phyloP scores from a whole-genome alignment of 1,284 basidiomycete genomes.

The Fereydounia khargensis region DNA sequence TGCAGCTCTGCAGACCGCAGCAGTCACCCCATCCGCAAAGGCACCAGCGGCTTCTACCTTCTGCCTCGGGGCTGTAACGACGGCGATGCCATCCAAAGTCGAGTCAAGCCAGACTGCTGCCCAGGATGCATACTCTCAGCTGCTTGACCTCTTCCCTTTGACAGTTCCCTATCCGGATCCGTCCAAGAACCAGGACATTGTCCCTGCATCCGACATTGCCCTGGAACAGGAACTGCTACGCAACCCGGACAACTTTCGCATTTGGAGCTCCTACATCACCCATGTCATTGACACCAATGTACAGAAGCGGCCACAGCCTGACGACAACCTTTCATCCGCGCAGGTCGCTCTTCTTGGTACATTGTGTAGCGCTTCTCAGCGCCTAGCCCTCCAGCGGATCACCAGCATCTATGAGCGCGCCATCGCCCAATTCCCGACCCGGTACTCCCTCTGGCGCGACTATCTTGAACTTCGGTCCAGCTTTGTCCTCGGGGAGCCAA shows the following conservation, averaged over 20 bases:
- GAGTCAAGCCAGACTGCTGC: too few species aligned
- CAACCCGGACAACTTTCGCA: constrained; percentile 83
- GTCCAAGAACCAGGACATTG: constrained; percentile 71
- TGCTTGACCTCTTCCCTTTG: constrained; percentile 66
- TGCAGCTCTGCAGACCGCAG: too few species aligned
- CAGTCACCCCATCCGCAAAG: too few species aligned
- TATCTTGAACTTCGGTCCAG: constrained; percentile 81
- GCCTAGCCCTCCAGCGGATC: constrained; percentile 75
- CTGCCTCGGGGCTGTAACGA: too few species aligned
- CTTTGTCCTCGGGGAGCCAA: constrained; percentile 75
- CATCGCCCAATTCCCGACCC: constrained; percentile 78
- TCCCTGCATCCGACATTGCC: constrained; percentile 74
- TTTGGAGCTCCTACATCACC: constrained; percentile 86
- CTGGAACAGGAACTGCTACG: constrained; percentile 94
- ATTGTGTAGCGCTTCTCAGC: constrained; percentile 70
- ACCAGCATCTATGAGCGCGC: constrained; percentile 91
- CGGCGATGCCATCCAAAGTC: too few species aligned
- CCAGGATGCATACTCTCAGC: not conserved
- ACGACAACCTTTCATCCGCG: constrained; percentile 55
- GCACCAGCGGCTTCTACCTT: too few species aligned
- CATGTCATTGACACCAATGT: constrained; percentile 69
- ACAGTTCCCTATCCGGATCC: constrained; percentile 82
- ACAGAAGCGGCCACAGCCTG: constrained; percentile 58
- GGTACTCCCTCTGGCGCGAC: constrained; percentile 91
- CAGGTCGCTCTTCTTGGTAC: constrained; percentile 60